Percentiles rank a stretch among this genome's conserved stretches.
Conservation (phyloP, 495 filamentous ascomycete species). For the Hypoxylon crocopeplum region DNA sequence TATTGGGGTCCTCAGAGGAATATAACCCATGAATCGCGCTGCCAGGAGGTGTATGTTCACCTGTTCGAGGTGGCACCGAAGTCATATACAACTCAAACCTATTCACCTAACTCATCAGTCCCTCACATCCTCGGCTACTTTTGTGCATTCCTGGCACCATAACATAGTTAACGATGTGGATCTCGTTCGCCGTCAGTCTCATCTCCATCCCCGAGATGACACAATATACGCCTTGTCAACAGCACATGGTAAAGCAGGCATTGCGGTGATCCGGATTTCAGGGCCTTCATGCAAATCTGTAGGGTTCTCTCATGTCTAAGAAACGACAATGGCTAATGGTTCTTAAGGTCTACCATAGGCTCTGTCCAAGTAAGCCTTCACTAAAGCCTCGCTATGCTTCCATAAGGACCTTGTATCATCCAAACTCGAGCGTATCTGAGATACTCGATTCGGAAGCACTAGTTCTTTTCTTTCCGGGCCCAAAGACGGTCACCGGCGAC, state of each 20-base stretch:
- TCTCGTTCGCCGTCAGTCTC: not conserved
- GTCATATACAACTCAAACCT: slow-evolving; percentile 1
- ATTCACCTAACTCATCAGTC: slow-evolving; percentile 1
- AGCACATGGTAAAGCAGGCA: slow-evolving; percentile 82
- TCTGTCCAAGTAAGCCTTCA: slow-evolving; percentile 70
- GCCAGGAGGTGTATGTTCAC: slow-evolving; percentile 29
- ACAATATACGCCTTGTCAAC: slow-evolving; percentile 96
- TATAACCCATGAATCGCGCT: slow-evolving; percentile 36
- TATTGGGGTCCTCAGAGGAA: slow-evolving; percentile 5
- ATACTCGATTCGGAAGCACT: slow-evolving; percentile 84
- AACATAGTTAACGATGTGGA: slow-evolving; percentile 1
- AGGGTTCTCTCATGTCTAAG: slow-evolving; percentile 36
- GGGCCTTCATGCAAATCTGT: slow-evolving; percentile 77
- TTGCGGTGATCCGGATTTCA: slow-evolving; percentile 89
- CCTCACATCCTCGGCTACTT: not conserved
- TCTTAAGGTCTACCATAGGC: slow-evolving; percentile 74
- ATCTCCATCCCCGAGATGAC: slow-evolving; percentile 41
- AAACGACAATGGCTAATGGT: slow-evolving; percentile 12
- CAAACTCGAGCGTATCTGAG: slow-evolving; percentile 44
- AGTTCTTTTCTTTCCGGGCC: slow-evolving; percentile 85
- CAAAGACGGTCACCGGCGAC: slow-evolving; percentile 88
- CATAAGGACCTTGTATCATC: slow-evolving; percentile 78
- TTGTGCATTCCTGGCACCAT: not conserved
- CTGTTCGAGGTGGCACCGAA: slow-evolving; percentile 19
- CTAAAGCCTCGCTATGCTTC: slow-evolving; percentile 79